Percentiles rank a stretch among this genome's conserved stretches.
Evolutionary conservation across 2,329 filamentous ascomycete genomes (phyloP).

Genomic region (Cytospora piceae): DNA sequence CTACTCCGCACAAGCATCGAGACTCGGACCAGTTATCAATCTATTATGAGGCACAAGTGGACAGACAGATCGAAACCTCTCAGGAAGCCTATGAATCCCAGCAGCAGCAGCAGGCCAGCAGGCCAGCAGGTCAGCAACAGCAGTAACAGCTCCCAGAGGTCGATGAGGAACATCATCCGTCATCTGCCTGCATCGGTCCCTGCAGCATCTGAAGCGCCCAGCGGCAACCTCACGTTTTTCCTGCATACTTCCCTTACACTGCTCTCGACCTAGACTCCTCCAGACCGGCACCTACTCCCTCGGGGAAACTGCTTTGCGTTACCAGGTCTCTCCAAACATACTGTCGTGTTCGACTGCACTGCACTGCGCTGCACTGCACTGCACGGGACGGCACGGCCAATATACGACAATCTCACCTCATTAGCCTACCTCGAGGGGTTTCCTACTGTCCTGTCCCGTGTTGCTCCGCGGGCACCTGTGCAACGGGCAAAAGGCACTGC

Average conservation of each 20-base stretch:
- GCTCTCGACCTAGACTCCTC: conserved; percentile 34
- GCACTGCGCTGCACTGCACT: conserved; percentile 12
- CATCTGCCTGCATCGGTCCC: conserved; percentile 30
- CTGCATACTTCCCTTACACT: conserved; percentile 27
- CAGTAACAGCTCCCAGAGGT: conserved; percentile 13
- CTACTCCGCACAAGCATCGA: neutral
- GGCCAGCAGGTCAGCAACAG: neutral
- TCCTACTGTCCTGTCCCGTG: conserved; percentile 5
- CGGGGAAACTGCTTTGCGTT: conserved; percentile 17
- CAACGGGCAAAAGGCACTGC: conserved; percentile 17
- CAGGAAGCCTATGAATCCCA: neutral
- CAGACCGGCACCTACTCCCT: conserved; percentile 24
- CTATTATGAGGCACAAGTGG: neutral
- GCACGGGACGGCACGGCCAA: conserved; percentile 2
- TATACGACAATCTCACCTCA: neutral
- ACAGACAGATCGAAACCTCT: neutral
- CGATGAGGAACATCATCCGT: conserved; percentile 22
- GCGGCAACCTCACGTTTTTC: conserved; percentile 34
- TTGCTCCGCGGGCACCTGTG: conserved; percentile 23
- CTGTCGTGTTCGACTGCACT: conserved; percentile 14
- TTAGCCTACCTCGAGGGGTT: conserved; percentile 9
- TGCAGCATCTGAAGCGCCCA: conserved; percentile 34
- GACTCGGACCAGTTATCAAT: neutral
- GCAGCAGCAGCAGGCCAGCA: neutral
- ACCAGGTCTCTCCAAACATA: conserved; percentile 9